phyloP scores from a whole-genome alignment of 2,329 filamentous ascomycete genomes.

The Lecanoromycetidae sp. region DNA sequence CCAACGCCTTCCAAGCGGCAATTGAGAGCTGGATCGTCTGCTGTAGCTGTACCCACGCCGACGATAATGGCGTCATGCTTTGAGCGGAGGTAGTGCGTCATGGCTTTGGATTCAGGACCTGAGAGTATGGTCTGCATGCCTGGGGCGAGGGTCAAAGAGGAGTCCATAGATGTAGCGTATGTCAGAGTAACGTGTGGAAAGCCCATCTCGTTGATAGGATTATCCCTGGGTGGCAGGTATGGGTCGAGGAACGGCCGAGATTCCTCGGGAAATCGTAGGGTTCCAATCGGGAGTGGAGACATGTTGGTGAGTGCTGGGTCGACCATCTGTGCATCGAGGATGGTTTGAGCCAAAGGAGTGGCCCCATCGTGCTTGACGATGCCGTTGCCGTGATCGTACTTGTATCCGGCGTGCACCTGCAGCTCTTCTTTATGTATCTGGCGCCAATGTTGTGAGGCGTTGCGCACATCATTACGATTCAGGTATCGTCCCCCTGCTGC shows the following conservation, averaged over 20 bases:
- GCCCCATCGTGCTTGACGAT: slow-evolving; percentile 26
- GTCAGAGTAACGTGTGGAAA: slow-evolving; percentile 62
- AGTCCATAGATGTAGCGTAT: slow-evolving; percentile 83
- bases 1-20: slow-evolving; percentile 55
- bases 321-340: slow-evolving; percentile 1
- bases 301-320: slow-evolving; percentile 26
- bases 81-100: slow-evolving; percentile 84
- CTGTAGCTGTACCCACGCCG: slow-evolving; percentile 70
- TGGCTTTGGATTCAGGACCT: slow-evolving; percentile 69
- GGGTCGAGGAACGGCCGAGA: slow-evolving; percentile 37
- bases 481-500: slow-evolving; percentile 36
- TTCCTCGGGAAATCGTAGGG: slow-evolving; percentile 34
- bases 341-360: slow-evolving; percentile 7
- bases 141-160: slow-evolving; percentile 60
- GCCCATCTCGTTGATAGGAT: slow-evolving; percentile 21
- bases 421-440: slow-evolving; percentile 33
- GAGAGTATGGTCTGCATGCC: slow-evolving; percentile 75
- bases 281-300: slow-evolving; percentile 35
- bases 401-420: slow-evolving; percentile 34
- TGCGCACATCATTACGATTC: slow-evolving; percentile 37
- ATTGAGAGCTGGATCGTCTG: slow-evolving; percentile 77
- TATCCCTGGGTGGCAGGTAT: slow-evolving; percentile 36
- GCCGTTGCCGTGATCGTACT: slow-evolving; percentile 33
- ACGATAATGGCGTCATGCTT: slow-evolving; percentile 75
- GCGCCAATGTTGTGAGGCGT: slow-evolving; percentile 37